These are phyloP conservation scores for Fusarium sulawesiense DNA, from an alignment of 2,329 filamentous ascomycete genomes.

Conservation along the genomic window DNA sequence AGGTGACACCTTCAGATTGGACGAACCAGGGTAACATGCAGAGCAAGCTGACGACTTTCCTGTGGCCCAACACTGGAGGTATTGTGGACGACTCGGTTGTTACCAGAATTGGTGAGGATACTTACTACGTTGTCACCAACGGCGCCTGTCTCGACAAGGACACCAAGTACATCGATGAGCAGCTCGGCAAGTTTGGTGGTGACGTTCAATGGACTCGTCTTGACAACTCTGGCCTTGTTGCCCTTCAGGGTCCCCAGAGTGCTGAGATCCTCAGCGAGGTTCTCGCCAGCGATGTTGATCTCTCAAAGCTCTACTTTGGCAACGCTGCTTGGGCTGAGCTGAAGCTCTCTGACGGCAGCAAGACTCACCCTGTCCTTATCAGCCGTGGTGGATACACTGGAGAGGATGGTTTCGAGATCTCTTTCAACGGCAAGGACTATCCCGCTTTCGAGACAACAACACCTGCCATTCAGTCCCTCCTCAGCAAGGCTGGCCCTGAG, in stretches of 20 bases:
- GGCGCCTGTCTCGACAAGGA: constrained; percentile 93
- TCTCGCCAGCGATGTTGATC: constrained; percentile 65
- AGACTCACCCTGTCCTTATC: constrained; percentile 66
- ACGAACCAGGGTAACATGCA: constrained; percentile 71
- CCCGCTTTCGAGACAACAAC: constrained; percentile 56
- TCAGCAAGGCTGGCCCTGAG: constrained; percentile 70
- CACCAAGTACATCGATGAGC: constrained; percentile 76
- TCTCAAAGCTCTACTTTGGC: constrained; percentile 84
- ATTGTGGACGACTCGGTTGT: constrained; percentile 97
- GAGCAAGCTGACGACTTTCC: constrained; percentile 85
- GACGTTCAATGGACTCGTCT: constrained; percentile 75
- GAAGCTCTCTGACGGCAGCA: constrained; percentile 64
- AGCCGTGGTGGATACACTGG: constrained; percentile 95
- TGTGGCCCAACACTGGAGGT: constrained; percentile 83
- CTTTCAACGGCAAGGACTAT: constrained; percentile 67
- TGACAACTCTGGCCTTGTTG: constrained; percentile 80
- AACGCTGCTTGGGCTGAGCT: constrained; percentile 75
- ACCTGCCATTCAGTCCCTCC: constrained; percentile 74
- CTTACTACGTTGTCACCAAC: constrained; percentile 96
- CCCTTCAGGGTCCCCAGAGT: constrained; percentile 87
- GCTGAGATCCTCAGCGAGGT: constrained; percentile 74
- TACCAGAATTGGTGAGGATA: constrained; percentile 77
- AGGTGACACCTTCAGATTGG: constrained; percentile 82
- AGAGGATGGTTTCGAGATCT: constrained; percentile 98
- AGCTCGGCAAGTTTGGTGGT: constrained; percentile 70